Conservation (phyloP, 164 flowering plant species). For the Berberis thunbergii region DNA sequence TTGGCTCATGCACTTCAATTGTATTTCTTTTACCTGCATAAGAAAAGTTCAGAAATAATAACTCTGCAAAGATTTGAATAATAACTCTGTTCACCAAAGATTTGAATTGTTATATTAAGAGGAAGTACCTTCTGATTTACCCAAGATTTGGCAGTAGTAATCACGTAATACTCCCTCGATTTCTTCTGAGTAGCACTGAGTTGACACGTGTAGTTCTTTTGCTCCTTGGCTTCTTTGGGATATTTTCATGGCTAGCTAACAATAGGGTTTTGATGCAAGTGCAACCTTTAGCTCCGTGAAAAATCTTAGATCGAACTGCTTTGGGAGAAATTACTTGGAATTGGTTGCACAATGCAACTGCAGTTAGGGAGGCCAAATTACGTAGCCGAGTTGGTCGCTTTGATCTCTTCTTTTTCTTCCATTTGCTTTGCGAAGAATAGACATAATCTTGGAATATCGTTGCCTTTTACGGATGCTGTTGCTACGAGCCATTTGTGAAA, state of each 20-base stretch:
- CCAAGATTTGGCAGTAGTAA: too few species aligned
- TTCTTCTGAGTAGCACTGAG: too few species aligned
- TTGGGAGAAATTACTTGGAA: neutral
- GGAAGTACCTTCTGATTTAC: too few species aligned
- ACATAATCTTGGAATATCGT: conserved; percentile 5
- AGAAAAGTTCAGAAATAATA: neutral
- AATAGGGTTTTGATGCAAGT: neutral
- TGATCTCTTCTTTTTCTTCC: conserved; percentile 35
- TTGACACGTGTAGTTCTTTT: too few species aligned
- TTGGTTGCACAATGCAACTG: conserved; percentile 13
- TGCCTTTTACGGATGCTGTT: neutral
- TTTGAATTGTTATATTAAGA: too few species aligned
- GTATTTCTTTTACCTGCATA: conserved; percentile 15
- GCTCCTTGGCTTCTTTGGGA: too few species aligned
- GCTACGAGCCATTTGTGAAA: neutral
- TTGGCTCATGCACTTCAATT: conserved; percentile 1
- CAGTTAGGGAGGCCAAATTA: conserved; percentile 22
- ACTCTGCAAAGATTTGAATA: too few species aligned
- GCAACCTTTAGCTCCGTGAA: too few species aligned
- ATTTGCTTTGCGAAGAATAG: conserved; percentile 11
- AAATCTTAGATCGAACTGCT: too few species aligned
- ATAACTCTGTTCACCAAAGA: too few species aligned
- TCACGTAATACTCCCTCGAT: too few species aligned
- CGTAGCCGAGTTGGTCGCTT: conserved; percentile 22
- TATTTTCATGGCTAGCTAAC: too few species aligned